phyloP scores from a whole-genome alignment of 1,139 yeast genomes.

The Geotrichum aggregatum region DNA sequence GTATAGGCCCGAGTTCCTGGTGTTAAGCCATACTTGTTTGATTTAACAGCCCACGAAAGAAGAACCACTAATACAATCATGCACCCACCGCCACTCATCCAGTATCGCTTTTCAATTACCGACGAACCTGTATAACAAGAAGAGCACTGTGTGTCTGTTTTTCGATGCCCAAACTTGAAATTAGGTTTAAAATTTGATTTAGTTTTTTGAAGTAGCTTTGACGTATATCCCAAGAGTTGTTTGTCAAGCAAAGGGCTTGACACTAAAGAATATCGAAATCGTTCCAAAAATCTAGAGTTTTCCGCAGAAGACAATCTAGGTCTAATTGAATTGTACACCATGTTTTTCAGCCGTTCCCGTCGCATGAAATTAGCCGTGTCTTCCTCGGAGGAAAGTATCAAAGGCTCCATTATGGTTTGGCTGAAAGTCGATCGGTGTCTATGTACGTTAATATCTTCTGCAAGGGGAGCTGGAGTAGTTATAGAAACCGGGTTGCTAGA shows the following conservation, averaged over 20 bases:
- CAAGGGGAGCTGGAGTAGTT: too few species aligned
- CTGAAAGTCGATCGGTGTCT: conserved; percentile 9
- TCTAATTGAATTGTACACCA: conserved; percentile 31
- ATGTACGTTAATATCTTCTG: background rate
- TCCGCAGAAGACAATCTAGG: conserved; percentile 34
- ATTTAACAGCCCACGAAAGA: conserved; percentile 31
- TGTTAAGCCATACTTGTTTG: conserved; percentile 14
- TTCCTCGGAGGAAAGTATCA: conserved; percentile 24
- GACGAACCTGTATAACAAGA: background rate
- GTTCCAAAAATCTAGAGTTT: conserved; percentile 41
- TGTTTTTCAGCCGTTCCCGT: conserved; percentile 28
- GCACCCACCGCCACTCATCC: conserved; percentile 27
- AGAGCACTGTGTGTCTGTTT: background rate
- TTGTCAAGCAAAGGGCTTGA: conserved; percentile 45
- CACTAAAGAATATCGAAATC: conserved; percentile 44
- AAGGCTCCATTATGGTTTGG: conserved; percentile 25
- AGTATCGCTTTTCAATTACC: conserved; percentile 21
- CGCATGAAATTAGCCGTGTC: conserved; percentile 24
- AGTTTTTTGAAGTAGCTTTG: background rate
- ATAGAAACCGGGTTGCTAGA: too few species aligned
- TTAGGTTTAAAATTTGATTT: background rate
- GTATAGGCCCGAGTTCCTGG: background rate
- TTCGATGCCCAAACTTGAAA: background rate
- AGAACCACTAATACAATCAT: conserved; percentile 37
- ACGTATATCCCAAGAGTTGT: conserved; percentile 13